Conservation (phyloP, 345 rosid genomes). For the Salix udensis region DNA sequence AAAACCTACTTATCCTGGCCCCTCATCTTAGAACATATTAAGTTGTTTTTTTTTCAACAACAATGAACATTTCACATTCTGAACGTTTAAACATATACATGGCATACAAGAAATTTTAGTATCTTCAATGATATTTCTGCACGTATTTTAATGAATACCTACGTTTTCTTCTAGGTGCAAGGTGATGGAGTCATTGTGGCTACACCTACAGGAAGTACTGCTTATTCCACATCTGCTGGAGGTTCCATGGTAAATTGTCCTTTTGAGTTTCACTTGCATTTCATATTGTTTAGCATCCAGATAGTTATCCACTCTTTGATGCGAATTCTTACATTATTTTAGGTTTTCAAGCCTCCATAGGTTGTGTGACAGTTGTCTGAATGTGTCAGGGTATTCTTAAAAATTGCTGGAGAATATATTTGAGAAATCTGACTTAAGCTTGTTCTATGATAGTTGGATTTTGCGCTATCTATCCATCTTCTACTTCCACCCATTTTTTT, state of each 20-base stretch:
- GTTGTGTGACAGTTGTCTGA: too few relatives aligned
- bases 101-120: not conserved
- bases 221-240: conserved; percentile 97
- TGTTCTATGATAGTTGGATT: not conserved
- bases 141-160: conserved; percentile 10
- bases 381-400: not conserved
- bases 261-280: not conserved
- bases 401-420: not conserved
- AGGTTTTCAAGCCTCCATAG: too few relatives aligned
- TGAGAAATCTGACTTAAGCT: not conserved
- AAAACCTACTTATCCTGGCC: conserved; percentile 1
- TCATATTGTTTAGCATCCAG: not conserved
- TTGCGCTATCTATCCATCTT: not conserved
- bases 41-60: not conserved
- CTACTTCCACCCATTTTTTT: not conserved
- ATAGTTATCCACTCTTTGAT: not conserved
- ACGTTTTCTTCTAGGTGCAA: conserved; percentile 64
- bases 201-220: conserved; percentile 98
- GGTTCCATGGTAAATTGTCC: conserved; percentile 83
- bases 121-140: not conserved
- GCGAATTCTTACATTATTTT: too few relatives aligned
- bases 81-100: conserved; percentile 11
- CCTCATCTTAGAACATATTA: not conserved
- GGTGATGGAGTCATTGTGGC: conserved; percentile 99
- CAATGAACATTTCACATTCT: not conserved